phyloP scores from a whole-genome alignment of 208 protist genomes.

The Porcisia deanei region DNA sequence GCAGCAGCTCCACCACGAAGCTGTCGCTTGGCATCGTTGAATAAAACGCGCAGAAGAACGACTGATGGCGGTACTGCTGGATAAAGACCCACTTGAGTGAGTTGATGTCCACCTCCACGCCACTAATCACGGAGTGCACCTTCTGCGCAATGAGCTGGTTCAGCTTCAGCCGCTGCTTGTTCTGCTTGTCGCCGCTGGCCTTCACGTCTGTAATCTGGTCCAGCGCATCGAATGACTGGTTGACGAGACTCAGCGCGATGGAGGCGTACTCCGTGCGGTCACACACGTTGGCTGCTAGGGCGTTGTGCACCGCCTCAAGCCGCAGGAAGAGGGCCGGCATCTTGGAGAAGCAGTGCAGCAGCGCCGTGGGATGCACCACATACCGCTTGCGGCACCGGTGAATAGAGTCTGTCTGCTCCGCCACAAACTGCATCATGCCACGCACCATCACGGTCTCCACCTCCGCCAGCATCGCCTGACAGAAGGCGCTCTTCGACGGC shows the following conservation, averaged over 20 bases:
- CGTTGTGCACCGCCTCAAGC: conserved; percentile 78
- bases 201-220: conserved; percentile 75
- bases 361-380: conserved; percentile 64
- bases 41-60: conserved; percentile 90
- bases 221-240: conserved; percentile 82
- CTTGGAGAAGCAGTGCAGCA: conserved; percentile 83
- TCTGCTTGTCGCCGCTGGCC: conserved; percentile 28
- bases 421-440: conserved; percentile 69
- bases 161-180: conserved; percentile 54
- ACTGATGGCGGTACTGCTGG: conserved; percentile 88
- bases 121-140: conserved; percentile 54
- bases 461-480: conserved; percentile 56
- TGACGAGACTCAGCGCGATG: conserved; percentile 70
- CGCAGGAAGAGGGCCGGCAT: conserved; percentile 73
- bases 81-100: conserved; percentile 77
- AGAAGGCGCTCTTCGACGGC: conserved; percentile 68
- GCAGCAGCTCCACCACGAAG: conserved; percentile 62
- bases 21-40: conserved; percentile 48
- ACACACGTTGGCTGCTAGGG: conserved; percentile 49
- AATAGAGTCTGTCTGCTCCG: conserved; percentile 89
- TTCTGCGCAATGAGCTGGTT: conserved; percentile 36
- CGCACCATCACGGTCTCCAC: conserved; percentile 59
- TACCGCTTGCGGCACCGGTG: conserved; percentile 61
- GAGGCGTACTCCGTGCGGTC: conserved; percentile 78
- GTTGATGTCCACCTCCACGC: conserved; percentile 40